These are phyloP conservation scores for Syncephalastrum sp. DNA, from an alignment of 371 early-diverging fungal species.

Conservation along the genomic window DNA sequence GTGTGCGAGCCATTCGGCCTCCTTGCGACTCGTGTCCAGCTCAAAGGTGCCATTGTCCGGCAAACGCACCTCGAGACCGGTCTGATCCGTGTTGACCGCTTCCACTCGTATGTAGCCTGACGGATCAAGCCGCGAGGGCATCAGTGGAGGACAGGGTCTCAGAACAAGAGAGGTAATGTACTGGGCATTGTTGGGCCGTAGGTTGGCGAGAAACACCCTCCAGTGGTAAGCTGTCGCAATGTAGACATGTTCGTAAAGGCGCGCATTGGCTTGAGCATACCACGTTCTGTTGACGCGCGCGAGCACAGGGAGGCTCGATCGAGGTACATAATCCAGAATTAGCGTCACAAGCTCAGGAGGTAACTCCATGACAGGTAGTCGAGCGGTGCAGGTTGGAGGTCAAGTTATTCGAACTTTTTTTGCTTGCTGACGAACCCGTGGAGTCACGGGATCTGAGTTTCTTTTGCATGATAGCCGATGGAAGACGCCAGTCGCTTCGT, in stretches of 20 bases:
- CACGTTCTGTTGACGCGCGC: conserved; percentile 22
- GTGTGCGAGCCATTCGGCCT: conserved; percentile 35
- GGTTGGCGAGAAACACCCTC: conserved; percentile 17
- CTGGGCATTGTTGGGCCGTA: conserved; percentile 4
- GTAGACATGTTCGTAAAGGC: conserved; percentile 31
- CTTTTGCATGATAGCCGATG: too few relatives aligned
- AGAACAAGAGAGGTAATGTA: conserved; percentile 27
- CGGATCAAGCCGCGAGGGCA: conserved; percentile 20
- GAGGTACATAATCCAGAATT: conserved; percentile 25
- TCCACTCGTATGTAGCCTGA: conserved; percentile 32
- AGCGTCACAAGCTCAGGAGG: conserved; percentile 31
- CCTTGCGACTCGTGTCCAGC: conserved; percentile 35
- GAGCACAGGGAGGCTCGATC: conserved; percentile 21
- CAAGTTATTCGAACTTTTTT: too few relatives aligned
- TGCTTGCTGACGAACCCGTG: too few relatives aligned
- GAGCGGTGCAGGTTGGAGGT: too few relatives aligned
- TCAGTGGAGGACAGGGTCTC: conserved; percentile 29
- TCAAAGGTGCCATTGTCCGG: conserved; percentile 31
- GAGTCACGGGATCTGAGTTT: too few relatives aligned
- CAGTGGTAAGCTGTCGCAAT: conserved; percentile 34
- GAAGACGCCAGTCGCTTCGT: too few relatives aligned
- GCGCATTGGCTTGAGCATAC: conserved; percentile 31
- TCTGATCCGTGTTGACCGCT: conserved; percentile 24
- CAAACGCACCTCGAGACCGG: conserved; percentile 28
- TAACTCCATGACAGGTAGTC: conserved; percentile 1